A percentile compares a stretch with the other conserved stretches of the same genome.
Conservation (phyloP, 2,329 filamentous ascomycete species). For the Colletotrichum cuscutae region DNA sequence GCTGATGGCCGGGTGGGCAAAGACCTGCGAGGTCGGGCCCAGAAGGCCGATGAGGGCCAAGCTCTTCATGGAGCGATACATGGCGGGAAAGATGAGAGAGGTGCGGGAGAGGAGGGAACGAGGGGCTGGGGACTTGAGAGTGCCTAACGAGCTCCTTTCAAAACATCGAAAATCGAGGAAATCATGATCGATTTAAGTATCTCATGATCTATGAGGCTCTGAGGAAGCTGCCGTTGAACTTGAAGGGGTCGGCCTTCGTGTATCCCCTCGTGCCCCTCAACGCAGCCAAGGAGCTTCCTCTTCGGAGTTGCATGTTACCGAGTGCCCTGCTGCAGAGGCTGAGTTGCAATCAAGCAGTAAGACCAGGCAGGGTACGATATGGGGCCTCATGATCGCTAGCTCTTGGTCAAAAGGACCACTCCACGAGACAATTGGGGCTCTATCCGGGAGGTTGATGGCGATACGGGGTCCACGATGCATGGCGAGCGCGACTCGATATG, state of each 20-base stretch:
- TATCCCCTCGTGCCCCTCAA: not conserved
- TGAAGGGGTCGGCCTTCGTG: not conserved
- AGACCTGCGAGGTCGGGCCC: conserved; percentile 44
- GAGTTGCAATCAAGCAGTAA: not conserved
- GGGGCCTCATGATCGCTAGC: not conserved
- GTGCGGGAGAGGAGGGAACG: not conserved
- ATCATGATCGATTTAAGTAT: conserved; percentile 10
- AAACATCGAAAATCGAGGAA: not conserved
- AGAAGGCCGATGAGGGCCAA: conserved; percentile 46
- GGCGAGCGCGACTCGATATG: not conserved
- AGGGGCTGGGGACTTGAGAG: conserved; percentile 8
- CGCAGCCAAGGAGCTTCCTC: conserved; percentile 14
- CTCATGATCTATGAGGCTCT: not conserved
- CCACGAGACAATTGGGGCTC: not conserved
- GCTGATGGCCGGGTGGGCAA: conserved; percentile 45
- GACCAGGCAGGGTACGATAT: not conserved
- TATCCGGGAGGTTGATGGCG: conserved; percentile 12
- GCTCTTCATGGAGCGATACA: conserved; percentile 44
- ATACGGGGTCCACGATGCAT: conserved; percentile 5
- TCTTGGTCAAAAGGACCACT: not conserved
- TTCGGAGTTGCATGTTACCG: conserved; percentile 6
- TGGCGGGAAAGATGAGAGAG: not conserved
- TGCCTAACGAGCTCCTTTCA: conserved; percentile 18
- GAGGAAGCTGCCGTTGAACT: not conserved
- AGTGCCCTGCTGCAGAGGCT: not conserved